phyloP scores from a whole-genome alignment of 192 early-diverging fungal genomes.

The Chytriomyces sp. region DNA sequence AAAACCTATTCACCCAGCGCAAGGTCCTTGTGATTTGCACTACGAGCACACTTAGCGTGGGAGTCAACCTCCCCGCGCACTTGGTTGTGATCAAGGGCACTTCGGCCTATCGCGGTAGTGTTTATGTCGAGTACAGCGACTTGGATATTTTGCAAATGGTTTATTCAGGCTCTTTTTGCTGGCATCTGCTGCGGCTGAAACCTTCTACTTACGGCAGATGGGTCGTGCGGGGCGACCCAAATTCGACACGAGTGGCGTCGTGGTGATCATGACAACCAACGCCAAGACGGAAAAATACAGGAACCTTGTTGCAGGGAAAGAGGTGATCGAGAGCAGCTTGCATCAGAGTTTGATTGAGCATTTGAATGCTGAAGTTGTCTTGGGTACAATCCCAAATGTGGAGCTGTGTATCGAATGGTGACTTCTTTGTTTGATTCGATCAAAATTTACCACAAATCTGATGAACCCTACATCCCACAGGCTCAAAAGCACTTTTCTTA shows the following conservation, averaged over 20 bases:
- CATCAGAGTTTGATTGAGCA: slow-evolving; percentile 67
- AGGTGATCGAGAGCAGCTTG: slow-evolving; percentile 69
- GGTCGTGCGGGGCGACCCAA: slow-evolving; percentile 75
- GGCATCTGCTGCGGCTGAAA: too few relatives aligned
- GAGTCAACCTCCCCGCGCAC: slow-evolving; percentile 76
- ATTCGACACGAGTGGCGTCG: slow-evolving; percentile 69
- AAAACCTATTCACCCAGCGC: slow-evolving; percentile 56
- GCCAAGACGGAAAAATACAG: slow-evolving; percentile 49
- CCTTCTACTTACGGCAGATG: too few relatives aligned
- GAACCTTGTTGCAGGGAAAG: slow-evolving; percentile 57
- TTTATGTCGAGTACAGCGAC: slow-evolving; percentile 54
- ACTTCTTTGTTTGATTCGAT: slow-evolving; percentile 2
- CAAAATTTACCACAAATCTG: slow-evolving; percentile 33
- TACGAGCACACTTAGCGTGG: slow-evolving; percentile 76
- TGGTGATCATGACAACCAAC: slow-evolving; percentile 63
- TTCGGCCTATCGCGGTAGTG: slow-evolving; percentile 41
- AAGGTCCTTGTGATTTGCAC: slow-evolving; percentile 63
- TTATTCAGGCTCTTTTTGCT: too few relatives aligned
- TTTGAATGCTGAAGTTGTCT: slow-evolving; percentile 53
- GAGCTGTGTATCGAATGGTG: slow-evolving; percentile 51
- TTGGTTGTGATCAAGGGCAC: slow-evolving; percentile 75
- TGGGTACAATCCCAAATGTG: slow-evolving; percentile 42
- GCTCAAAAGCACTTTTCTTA: slow-evolving; percentile 59
- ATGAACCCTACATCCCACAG: slow-evolving; percentile 28
- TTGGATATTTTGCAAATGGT: slow-evolving; percentile 75